Conservation (phyloP, 1,284 basidiomycete genomes). For the Malassezia furfur region DNA sequence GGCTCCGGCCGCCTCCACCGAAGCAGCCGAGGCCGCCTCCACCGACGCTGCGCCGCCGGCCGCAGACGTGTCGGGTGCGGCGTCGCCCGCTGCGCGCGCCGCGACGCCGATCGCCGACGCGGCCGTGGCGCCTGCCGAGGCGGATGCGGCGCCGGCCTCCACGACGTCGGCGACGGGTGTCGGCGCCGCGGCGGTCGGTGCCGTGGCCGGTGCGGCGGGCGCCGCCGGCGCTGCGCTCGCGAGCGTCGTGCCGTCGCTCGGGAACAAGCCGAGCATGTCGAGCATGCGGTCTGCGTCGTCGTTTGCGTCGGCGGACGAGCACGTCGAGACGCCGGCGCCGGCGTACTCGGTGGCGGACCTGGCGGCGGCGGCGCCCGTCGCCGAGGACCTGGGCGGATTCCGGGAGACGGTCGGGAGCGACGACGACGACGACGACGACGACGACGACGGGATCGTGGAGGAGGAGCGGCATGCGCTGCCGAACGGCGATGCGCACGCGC, state of each 20-base stretch:
- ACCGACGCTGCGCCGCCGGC: neutral
- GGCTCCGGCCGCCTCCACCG: too few species aligned
- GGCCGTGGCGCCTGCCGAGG: too few species aligned
- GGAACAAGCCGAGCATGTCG: constrained; percentile 7
- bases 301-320: constrained; percentile 4
- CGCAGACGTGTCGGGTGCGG: neutral
- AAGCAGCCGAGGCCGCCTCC: too few species aligned
- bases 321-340: neutral
- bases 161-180: too few species aligned
- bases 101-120: neutral
- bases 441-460: constrained; percentile 19
- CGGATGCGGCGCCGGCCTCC: too few species aligned
- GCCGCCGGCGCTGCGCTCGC: constrained; percentile 28
- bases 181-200: too few species aligned
- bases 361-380: constrained; percentile 12
- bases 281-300: neutral
- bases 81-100: constrained; percentile 5
- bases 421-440: constrained; percentile 11
- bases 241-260: constrained; percentile 27
- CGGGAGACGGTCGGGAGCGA: neutral
- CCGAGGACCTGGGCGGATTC: neutral
- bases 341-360: too few species aligned
- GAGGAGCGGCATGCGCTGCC: constrained; percentile 23
- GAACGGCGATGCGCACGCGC: neutral
- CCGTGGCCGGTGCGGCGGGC: constrained; percentile 23